Evolutionary conservation across 2,329 filamentous ascomycete genomes (phyloP), one percentile per base, ranked within the genome.

Genomic region (Cordyceps javanica): DNA sequence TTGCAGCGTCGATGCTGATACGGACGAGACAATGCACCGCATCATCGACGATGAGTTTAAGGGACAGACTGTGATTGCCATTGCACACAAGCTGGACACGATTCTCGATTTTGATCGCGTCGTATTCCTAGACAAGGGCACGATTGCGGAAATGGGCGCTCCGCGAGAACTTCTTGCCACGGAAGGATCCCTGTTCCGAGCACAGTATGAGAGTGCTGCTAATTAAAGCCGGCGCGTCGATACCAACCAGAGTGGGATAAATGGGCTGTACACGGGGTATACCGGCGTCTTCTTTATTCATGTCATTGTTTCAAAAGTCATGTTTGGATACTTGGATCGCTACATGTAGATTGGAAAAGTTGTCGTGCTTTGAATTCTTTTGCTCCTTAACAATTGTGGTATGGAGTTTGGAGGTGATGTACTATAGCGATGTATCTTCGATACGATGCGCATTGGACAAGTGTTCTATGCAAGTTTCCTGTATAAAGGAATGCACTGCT

Each of bases 51-150:
- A 66, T 1, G 66, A 72, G 51, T 72, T 74, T 26, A 55, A 61
- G 2, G 61, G 66, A 0, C 79, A 81, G 60, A 88, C 85, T 0
- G 75, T 88, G 16, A 68, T 77, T 19, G 67, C 71, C 2, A 67
- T 76, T n/a, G 72, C 68, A 0, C 74, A 77, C 60, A 70, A 73
- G 23, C 61, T 76, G n/a, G 68, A 72, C 7, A 78, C 77, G 3
- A 76, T 82, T 38, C 68, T 77, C 42, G 75, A 77, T 59, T 80
- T 77, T 65, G 80, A 83, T 63, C 71, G 69, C 21, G 72, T 89
- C 16, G 84, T 88, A 5, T 87, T 89, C 63, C 85, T 86, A 3
- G 86, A 89, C 68, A 45, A 59, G 34, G 57, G 57, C n/a, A 11
- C 11, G 16, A 41, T 59, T 42, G 50, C 39, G 6, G 57, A 59